Conservation (phyloP, 176 grass and related monocot genomes). For the Raddia guianensis region DNA sequence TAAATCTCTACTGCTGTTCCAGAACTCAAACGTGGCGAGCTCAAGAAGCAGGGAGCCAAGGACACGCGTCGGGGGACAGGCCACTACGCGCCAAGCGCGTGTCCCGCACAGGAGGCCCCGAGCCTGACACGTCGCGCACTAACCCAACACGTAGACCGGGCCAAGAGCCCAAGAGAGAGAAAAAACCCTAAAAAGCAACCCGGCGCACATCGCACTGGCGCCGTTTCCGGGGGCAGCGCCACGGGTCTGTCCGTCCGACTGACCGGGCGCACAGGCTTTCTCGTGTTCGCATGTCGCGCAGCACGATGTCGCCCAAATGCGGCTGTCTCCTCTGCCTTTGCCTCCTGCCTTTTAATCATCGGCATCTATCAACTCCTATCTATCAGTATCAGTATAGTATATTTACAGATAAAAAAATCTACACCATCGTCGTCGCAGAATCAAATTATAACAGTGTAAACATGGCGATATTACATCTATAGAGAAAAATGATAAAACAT, state of each 20-base stretch:
- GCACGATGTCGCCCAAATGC: conserved; percentile 25
- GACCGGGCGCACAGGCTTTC: conserved; percentile 25
- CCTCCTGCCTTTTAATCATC: too few species aligned
- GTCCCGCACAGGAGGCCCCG: conserved; percentile 14
- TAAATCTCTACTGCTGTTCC: neutral
- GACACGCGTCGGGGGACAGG: conserved; percentile 5
- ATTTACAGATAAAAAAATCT: too few species aligned
- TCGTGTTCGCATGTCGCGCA: conserved; percentile 24
- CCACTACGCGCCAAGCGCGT: conserved; percentile 43
- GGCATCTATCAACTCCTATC: too few species aligned
- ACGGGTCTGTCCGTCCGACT: neutral
- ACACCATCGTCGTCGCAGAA: too few species aligned
- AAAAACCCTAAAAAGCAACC: neutral
- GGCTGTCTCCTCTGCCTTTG: neutral
- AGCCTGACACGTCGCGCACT: conserved; percentile 10
- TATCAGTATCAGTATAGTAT: too few species aligned
- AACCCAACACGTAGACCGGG: conserved; percentile 7
- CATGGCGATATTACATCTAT: too few species aligned
- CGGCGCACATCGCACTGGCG: neutral
- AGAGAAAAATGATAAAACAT: too few species aligned
- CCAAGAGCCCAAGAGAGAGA: too few species aligned
- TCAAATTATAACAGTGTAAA: too few species aligned
- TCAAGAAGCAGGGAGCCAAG: neutral
- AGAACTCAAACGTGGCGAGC: neutral
- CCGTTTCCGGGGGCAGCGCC: conserved; percentile 30